Percentiles rank a stretch among this genome's conserved stretches.
Conservation (phyloP, 106 monocot genomes). For the Gastrodia elata region DNA sequence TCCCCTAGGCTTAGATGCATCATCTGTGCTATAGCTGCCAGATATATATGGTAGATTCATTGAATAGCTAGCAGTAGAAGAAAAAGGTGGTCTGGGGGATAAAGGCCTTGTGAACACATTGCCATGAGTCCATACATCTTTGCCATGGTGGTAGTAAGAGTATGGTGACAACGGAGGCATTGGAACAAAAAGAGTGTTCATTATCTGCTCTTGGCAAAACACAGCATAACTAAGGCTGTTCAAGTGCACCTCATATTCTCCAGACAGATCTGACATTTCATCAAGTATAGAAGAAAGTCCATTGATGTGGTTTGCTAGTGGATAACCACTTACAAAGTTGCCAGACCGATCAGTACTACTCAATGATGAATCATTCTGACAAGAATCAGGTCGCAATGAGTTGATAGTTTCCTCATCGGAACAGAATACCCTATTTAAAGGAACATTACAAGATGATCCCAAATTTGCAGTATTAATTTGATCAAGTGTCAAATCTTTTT, state of each 20-base stretch:
- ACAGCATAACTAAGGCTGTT: constrained; percentile 45
- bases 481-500: not conserved
- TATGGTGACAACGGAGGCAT: constrained; percentile 16
- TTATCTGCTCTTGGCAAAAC: constrained; percentile 20
- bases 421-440: too few relatives aligned
- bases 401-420: constrained; percentile 6
- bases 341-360: constrained; percentile 1
- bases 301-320: constrained; percentile 1
- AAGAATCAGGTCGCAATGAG: not conserved
- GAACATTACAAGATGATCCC: not conserved
- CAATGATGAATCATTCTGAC: constrained; percentile 12
- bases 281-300: constrained; percentile 4
- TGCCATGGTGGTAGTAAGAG: constrained; percentile 18
- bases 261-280: constrained; percentile 32
- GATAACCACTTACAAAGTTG: not conserved
- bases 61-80: constrained; percentile 19
- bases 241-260: constrained; percentile 28
- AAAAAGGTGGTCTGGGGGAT: constrained; percentile 30
- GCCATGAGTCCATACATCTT: constrained; percentile 19
- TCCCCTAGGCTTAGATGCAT: constrained; percentile 43
- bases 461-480: not conserved
- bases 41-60: constrained; percentile 16
- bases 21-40: constrained; percentile 27
- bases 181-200: not conserved
- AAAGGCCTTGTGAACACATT: constrained; percentile 19